phyloP scores from a whole-genome alignment of 441 rosid species.

The Erodium chrysanthum region DNA sequence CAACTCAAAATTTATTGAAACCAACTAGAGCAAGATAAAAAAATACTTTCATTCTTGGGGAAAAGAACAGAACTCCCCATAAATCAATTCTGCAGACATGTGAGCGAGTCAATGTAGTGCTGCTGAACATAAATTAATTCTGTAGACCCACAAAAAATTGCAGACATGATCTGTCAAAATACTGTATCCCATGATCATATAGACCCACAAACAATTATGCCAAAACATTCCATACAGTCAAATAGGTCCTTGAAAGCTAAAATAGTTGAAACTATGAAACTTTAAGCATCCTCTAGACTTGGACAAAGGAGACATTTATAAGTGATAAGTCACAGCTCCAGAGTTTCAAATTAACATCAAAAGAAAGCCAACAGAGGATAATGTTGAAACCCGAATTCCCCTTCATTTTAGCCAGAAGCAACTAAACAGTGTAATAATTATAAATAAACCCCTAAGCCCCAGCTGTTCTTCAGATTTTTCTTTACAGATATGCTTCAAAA shows the following conservation, averaged over 20 bases:
- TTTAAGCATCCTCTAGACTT: neutral
- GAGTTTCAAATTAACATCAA: neutral
- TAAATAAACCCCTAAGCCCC: neutral
- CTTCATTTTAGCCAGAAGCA: neutral
- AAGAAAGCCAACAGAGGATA: neutral
- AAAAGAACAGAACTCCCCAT: neutral
- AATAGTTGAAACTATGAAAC: neutral
- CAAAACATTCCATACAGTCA: neutral
- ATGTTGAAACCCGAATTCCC: neutral
- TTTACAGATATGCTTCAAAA: neutral
- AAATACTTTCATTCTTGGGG: neutral
- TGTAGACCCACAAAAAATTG: neutral
- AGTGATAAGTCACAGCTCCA: too few species aligned
- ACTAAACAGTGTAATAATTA: neutral
- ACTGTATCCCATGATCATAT: neutral
- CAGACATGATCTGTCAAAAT: neutral
- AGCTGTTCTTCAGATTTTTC: neutral
- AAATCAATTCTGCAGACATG: too few species aligned
- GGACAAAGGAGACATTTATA: neutral
- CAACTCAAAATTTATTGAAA: neutral
- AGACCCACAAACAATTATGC: constrained; percentile 4
- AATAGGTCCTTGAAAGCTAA: neutral
- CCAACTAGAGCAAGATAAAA: neutral
- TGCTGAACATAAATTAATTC: neutral
- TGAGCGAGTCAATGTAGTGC: neutral